Percentiles rank a stretch among this genome's conserved stretches.
phyloP scores from a whole-genome alignment of 192 early-diverging fungal genomes.

The Fimicolochytrium jonesii region DNA sequence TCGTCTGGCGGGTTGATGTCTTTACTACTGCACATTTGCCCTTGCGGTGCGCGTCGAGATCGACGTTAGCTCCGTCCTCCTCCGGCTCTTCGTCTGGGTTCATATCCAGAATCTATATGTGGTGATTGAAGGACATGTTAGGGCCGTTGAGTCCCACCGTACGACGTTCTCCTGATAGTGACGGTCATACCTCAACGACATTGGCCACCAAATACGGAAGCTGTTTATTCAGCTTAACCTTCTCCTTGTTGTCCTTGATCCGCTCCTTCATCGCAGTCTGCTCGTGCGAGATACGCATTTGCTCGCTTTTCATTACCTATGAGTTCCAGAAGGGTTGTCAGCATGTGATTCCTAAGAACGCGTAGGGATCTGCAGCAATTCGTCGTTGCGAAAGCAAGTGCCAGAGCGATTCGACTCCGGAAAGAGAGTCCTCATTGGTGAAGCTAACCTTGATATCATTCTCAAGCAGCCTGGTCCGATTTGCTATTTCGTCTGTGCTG shows the following conservation, averaged over 20 bases:
- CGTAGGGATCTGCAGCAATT: too few species aligned
- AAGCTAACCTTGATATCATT: slow-evolving; percentile 97
- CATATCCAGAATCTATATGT: slow-evolving; percentile 78
- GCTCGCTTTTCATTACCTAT: slow-evolving; percentile 91
- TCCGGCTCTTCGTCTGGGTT: slow-evolving; percentile 86
- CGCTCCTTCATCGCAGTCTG: slow-evolving; percentile 80
- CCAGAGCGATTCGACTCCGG: too few species aligned
- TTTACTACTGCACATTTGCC: slow-evolving; percentile 98
- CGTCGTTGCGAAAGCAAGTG: too few species aligned
- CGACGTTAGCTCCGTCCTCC: slow-evolving; percentile 92
- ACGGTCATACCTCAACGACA: slow-evolving; percentile 87
- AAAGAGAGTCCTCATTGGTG: too few species aligned
- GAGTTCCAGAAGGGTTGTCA: too few species aligned
- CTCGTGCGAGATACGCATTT: slow-evolving; percentile 84
- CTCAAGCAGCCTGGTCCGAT: slow-evolving; percentile 86
- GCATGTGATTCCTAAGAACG: too few species aligned
- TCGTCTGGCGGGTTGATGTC: slow-evolving; percentile 91
- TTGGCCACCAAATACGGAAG: slow-evolving; percentile 95
- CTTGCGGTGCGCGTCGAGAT: slow-evolving; percentile 86
- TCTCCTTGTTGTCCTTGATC: slow-evolving; percentile 97
- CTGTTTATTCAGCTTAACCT: slow-evolving; percentile 97
- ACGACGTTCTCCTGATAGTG: too few species aligned
- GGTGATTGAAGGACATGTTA: too few species aligned
- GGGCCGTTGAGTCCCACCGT: too few species aligned
- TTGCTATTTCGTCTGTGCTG: slow-evolving; percentile 86